These are phyloP conservation scores for Verticillium nubilum DNA, from an alignment of 2,329 filamentous ascomycete genomes.

Conservation along the genomic window DNA sequence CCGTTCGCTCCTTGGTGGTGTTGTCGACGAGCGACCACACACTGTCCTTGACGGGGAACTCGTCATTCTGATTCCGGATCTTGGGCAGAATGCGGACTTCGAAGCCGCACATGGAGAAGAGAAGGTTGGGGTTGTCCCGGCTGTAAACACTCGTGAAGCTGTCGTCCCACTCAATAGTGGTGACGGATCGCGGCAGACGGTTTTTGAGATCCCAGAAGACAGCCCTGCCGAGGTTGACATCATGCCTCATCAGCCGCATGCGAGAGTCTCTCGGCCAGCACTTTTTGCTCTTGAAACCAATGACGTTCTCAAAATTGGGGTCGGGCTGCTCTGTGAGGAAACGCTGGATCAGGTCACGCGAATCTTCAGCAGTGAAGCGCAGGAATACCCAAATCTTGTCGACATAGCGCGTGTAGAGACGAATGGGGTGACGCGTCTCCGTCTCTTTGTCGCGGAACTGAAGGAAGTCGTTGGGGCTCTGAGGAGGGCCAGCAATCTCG, in stretches of 20 bases:
- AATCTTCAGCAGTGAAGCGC: slow-evolving; percentile 89
- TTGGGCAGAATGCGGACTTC: slow-evolving; percentile 96
- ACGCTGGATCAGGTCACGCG: slow-evolving; percentile 89
- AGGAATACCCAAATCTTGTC: slow-evolving; percentile 99
- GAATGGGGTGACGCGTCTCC: slow-evolving; percentile 89
- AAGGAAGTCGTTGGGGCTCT: slow-evolving; percentile 93
- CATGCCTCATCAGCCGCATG: slow-evolving; percentile 97
- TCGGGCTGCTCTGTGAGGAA: slow-evolving; percentile 98
- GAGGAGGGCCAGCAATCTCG: slow-evolving; percentile 91
- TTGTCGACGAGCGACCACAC: slow-evolving; percentile 98
- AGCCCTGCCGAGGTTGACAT: slow-evolving; percentile 93
- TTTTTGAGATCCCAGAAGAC: slow-evolving; percentile 99
- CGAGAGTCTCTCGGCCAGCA: slow-evolving; percentile 97
- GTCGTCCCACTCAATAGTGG: slow-evolving; percentile 98
- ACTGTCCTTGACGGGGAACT: slow-evolving; percentile 95
- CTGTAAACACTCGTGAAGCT: slow-evolving; percentile 98
- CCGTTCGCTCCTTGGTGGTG: slow-evolving; percentile 92
- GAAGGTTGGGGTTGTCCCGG: slow-evolving; percentile 90
- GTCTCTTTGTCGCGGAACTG: slow-evolving; percentile 93
- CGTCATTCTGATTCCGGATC: slow-evolving; percentile 89
- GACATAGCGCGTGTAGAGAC: slow-evolving; percentile 95
- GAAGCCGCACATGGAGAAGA: slow-evolving; percentile 98
- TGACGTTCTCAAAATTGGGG: slow-evolving; percentile 98
- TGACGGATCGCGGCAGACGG: slow-evolving; percentile 85
- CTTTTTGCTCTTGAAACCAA: slow-evolving; percentile 98